Evolutionary conservation across 768 basidiomycete species (phyloP).

Genomic region (Russula abietina): DNA sequence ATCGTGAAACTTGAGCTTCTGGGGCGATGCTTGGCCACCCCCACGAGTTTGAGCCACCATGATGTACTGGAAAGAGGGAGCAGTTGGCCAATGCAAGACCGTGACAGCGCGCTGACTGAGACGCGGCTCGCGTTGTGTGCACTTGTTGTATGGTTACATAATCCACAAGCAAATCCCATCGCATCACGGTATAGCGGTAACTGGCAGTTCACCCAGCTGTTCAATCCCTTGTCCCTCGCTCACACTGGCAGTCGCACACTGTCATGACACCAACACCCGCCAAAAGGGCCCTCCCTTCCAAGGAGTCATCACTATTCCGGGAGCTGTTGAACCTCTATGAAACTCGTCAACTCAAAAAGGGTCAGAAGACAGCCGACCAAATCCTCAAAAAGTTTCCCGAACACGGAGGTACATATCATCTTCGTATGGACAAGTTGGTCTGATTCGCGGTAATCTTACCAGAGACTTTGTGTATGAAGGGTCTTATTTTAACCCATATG

Average conservation of each 20-base stretch:
- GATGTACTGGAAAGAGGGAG: constrained; percentile 17
- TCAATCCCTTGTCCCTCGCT: background rate
- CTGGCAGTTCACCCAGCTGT: background rate
- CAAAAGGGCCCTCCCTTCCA: constrained; percentile 64
- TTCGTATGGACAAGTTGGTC: constrained; percentile 7
- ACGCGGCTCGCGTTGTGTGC: constrained; percentile 25
- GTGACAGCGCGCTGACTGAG: constrained; percentile 10
- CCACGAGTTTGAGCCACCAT: constrained; percentile 77
- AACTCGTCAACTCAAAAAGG: constrained; percentile 81
- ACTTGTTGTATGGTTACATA: constrained; percentile 13
- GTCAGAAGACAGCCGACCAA: constrained; percentile 82
- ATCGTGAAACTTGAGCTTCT: constrained; percentile 72
- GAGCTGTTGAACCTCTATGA: constrained; percentile 87
- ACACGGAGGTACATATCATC: constrained; percentile 68
- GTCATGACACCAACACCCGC: constrained; percentile 28
- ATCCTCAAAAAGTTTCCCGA: constrained; percentile 95
- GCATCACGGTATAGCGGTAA: background rate
- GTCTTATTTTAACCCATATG: constrained; percentile 76
- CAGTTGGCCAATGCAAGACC: background rate
- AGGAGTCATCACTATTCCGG: constrained; percentile 81
- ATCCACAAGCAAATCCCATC: background rate
- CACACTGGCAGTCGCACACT: background rate
- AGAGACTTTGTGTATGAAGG: constrained; percentile 98
- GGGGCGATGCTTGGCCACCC: constrained; percentile 44
- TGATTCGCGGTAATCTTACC: constrained; percentile 17